Evolutionary conservation across 2,329 filamentous ascomycete genomes (phyloP), one percentile per base, ranked within the genome.

Genomic region (Camillea tinctor): DNA sequence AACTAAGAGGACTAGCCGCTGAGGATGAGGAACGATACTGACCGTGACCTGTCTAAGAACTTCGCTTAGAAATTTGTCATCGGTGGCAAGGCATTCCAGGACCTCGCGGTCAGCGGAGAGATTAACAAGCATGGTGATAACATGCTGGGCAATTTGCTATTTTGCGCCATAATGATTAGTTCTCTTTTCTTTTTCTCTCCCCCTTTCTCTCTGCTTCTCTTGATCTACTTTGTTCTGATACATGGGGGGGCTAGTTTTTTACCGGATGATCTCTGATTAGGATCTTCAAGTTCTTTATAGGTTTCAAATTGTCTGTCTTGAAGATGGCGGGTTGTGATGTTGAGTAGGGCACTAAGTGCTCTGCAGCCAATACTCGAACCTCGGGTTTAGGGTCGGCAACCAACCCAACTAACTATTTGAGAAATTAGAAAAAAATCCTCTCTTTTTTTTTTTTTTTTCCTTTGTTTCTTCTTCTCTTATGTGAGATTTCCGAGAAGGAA

Each of bases 301-400:
- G 93, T 62, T 89, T 82, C 13, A 96, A 78, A 58, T 92, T 83
- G 24, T 92, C 85, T 7, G 82, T 81, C 77, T 97, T 98, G 83
- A 99, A 99, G 21, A 98, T 85, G 0, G 81, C 79, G 0, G 91
- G 89, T 66, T 97, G 84, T 1, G 84, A 78, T 11, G 86, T 83
- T 22, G 91, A 91, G 66, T 91, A 98, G 11, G 92, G 91, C 52
- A 97, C 88, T 40, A 97, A 83, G 69, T 96, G 91, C 75, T 97
- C 93, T 57, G 89, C 87, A 54, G 93, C 93, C 67, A 94, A 84
- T 74, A 92, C 88, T 68, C 95, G 88, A 65, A 98, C 92, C 74
- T 97, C 91, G 50, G 92, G 92, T 74, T 96, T 97, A 61, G 91
- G 91, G 78, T 96, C 90, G 76, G 91, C 90, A 61, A 98, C 90